Conservation (phyloP, 73 alveolate species). For the Paraurostyla sp. region DNA sequence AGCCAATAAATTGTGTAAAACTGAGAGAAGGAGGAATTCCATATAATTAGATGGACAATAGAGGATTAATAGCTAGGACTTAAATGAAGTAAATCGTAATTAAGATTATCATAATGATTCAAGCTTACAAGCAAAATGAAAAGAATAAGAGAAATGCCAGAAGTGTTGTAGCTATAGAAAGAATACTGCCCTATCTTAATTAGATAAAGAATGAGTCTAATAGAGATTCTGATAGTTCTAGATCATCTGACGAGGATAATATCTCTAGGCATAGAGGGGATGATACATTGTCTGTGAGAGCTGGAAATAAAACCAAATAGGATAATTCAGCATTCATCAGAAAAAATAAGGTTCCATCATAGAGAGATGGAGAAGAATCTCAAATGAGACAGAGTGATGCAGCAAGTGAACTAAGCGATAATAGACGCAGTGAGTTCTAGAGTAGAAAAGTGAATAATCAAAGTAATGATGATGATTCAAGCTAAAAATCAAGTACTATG, state of each 20-base stretch:
- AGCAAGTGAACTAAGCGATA: slow-evolving; percentile 6
- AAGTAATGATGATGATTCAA: slow-evolving; percentile 14
- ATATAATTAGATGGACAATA: background rate
- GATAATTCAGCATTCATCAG: slow-evolving; percentile 2
- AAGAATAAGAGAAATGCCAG: slow-evolving; percentile 75
- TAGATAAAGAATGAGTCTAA: background rate
- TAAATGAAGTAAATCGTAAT: slow-evolving; percentile 1
- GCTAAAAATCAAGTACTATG: background rate
- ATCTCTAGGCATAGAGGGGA: slow-evolving; percentile 21
- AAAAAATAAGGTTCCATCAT: background rate
- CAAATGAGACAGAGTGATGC: slow-evolving; percentile 6
- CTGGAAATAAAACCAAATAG: background rate
- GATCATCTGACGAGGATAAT: slow-evolving; percentile 17
- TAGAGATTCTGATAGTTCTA: slow-evolving; percentile 25
- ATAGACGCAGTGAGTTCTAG: slow-evolving; percentile 33
- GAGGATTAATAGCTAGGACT: background rate
- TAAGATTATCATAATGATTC: slow-evolving; percentile 51
- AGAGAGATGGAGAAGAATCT: slow-evolving; percentile 25
- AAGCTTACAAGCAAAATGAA: slow-evolving; percentile 60
- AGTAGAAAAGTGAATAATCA: background rate
- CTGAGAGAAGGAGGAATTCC: slow-evolving; percentile 37
- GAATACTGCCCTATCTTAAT: slow-evolving; percentile 11
- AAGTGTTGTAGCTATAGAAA: slow-evolving; percentile 71
- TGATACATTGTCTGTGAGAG: slow-evolving; percentile 28
- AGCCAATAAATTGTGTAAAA: slow-evolving; percentile 44